Percentiles rank a stretch among this genome's conserved stretches.
phyloP scores from a whole-genome alignment of 352 stramenopile species.

The Globisporangium mamillatum region DNA sequence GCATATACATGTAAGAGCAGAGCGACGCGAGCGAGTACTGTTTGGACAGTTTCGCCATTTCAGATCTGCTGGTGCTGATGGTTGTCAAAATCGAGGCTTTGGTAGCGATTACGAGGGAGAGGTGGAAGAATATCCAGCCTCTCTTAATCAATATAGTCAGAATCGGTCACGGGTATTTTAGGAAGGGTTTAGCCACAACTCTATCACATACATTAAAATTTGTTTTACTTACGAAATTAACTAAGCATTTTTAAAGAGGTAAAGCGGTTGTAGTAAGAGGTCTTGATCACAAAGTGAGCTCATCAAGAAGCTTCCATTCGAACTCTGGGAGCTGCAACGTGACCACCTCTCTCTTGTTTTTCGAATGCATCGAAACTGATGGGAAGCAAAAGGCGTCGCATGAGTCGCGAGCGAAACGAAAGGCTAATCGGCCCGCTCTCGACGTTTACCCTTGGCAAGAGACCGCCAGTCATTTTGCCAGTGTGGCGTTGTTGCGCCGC shows the following conservation, averaged over 20 bases:
- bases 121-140: neutral
- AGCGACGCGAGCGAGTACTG: neutral
- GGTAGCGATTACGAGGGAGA: neutral
- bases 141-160: neutral
- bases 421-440: neutral
- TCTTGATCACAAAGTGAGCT: neutral
- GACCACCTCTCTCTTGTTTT: neutral
- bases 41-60: neutral
- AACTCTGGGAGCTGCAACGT: neutral
- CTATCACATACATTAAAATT: neutral
- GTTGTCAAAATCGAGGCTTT: neutral
- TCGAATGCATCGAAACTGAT: neutral
- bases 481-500: neutral
- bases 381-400: neutral
- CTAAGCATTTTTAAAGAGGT: neutral
- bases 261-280: neutral
- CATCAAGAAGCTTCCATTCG: neutral
- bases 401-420: neutral
- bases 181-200: neutral
- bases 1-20: neutral
- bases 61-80: neutral
- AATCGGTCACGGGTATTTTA: neutral
- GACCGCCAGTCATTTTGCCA: neutral
- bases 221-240: neutral
- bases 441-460: neutral